Conservation (phyloP, 345 rosid genomes). For the Fremontodendron californicum region DNA sequence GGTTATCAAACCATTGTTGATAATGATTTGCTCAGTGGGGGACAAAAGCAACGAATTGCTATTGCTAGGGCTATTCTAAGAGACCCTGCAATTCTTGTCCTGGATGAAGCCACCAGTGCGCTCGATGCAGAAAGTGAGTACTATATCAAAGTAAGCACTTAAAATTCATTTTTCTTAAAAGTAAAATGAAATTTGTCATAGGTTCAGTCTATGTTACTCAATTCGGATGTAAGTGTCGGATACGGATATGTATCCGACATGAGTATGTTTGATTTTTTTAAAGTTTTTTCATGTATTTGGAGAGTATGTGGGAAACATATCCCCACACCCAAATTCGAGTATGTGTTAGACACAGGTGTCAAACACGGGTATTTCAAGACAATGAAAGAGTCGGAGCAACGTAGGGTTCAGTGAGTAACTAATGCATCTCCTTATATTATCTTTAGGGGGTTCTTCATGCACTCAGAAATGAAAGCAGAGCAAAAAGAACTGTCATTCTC, state of each 20-base stretch:
- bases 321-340: too few species aligned
- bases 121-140: constrained; percentile 45
- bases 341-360: too few species aligned
- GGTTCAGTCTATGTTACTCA: too few species aligned
- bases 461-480: constrained; percentile 23
- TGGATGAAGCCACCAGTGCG: constrained; percentile 67
- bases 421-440: neutral
- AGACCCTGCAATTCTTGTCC: constrained; percentile 48
- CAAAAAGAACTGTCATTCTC: constrained; percentile 34
- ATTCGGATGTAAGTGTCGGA: too few species aligned
- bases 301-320: too few species aligned
- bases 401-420: neutral
- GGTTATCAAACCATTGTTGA: constrained; percentile 59
- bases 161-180: neutral
- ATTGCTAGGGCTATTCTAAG: constrained; percentile 55
- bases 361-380: too few species aligned
- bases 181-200: neutral
- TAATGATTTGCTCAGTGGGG: constrained; percentile 48
- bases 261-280: too few species aligned
- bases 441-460: constrained; percentile 24
- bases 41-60: constrained; percentile 59
- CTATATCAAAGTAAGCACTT: constrained; percentile 31
- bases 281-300: too few species aligned
- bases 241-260: too few species aligned
- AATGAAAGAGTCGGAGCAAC: too few species aligned